A percentile compares a stretch with the other conserved stretches of the same genome.
phyloP scores from a whole-genome alignment of 2,329 filamentous ascomycete genomes.

The Calonectria pseudoreteaudii region DNA sequence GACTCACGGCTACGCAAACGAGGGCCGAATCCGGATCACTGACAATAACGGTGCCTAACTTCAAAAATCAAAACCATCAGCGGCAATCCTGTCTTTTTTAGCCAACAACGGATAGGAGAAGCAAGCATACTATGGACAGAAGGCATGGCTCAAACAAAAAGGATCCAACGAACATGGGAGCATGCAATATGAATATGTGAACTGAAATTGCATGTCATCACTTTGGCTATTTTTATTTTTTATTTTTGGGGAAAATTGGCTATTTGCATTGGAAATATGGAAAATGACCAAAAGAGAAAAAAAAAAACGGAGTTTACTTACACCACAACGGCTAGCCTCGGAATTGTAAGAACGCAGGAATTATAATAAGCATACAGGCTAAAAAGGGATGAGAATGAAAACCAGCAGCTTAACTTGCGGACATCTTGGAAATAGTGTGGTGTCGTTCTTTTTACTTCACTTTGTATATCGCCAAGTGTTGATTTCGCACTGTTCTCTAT shows the following conservation, averaged over 20 bases:
- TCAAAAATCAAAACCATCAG: background rate
- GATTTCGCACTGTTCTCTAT: too few relatives aligned
- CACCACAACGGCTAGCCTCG: background rate
- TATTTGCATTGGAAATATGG: background rate
- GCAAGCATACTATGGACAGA: background rate
- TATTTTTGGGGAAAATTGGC: background rate
- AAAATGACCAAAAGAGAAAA: background rate
- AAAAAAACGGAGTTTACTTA: background rate
- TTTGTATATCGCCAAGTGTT: too few relatives aligned
- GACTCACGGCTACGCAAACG: conserved; percentile 50
- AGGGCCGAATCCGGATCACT: conserved; percentile 55
- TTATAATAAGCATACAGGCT: background rate
- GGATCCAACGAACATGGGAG: background rate
- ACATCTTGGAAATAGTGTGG: background rate
- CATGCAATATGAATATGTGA: background rate
- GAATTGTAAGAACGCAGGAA: background rate
- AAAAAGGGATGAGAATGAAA: background rate
- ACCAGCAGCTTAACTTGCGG: background rate
- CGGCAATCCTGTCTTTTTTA: too few relatives aligned
- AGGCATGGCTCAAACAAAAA: background rate
- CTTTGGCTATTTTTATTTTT: too few relatives aligned
- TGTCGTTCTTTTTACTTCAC: background rate
- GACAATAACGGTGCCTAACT: conserved; percentile 47
- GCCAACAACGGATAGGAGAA: background rate
- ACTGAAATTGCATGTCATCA: background rate